Conservation (phyloP, 495 filamentous ascomycete genomes). For the Patellaria atrata region DNA sequence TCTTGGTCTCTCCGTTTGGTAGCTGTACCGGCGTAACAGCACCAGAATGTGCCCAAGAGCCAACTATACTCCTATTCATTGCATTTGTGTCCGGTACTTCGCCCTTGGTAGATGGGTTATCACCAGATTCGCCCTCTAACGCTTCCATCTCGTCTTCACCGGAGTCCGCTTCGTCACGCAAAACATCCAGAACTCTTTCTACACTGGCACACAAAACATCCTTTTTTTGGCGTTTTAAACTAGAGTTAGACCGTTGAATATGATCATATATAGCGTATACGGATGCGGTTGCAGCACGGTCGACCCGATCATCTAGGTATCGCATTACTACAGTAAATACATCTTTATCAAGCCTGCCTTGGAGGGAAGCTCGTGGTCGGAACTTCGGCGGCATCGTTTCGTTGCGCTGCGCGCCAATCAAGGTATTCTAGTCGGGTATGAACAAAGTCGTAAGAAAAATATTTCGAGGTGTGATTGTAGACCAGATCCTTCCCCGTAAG, state of each 20-base stretch:
- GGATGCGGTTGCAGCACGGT: conserved; percentile 35
- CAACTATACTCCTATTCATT: conserved; percentile 61
- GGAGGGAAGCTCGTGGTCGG: conserved; percentile 15
- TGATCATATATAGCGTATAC: conserved; percentile 53
- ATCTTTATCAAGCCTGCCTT: conserved; percentile 21
- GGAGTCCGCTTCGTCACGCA: conserved; percentile 48
- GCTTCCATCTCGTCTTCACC: conserved; percentile 40
- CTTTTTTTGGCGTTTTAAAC: conserved; percentile 65
- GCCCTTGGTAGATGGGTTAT: conserved; percentile 10
- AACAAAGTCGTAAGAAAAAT: no score
- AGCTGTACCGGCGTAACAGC: conserved; percentile 14
- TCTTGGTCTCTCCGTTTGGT: conserved; percentile 17
- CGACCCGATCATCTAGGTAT: conserved; percentile 46
- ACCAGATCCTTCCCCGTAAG: no score
- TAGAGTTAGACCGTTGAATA: conserved; percentile 75
- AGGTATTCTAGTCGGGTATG: no score
- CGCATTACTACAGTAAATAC: conserved; percentile 66
- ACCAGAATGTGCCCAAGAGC: conserved; percentile 44
- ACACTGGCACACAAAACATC: conserved; percentile 70
- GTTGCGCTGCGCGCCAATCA: no score
- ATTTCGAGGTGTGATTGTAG: no score
- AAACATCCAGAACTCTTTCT: conserved; percentile 63
- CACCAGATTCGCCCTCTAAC: conserved; percentile 46
- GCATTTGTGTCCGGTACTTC: conserved; percentile 45
- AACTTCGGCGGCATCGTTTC: no score